Percentiles rank a stretch among this genome's conserved stretches.
Evolutionary conservation across 1,284 basidiomycete genomes (phyloP).

Genomic region (Phellinidium pouzarii): DNA sequence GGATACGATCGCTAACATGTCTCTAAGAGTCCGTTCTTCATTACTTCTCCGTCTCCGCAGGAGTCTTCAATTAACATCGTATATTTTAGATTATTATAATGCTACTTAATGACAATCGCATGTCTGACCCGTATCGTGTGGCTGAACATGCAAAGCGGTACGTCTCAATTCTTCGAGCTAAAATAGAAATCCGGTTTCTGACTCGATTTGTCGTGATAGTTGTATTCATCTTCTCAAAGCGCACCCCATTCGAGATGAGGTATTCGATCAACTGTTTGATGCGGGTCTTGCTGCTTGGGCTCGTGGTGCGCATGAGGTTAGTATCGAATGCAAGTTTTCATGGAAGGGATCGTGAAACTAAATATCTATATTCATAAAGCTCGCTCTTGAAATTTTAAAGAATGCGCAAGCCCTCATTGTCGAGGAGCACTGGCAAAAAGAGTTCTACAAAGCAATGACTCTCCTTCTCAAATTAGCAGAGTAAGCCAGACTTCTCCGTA

Average conservation of each 20-base stretch:
- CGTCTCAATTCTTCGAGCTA: conserved; percentile 15
- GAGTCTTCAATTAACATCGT: background rate
- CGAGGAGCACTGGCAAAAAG: conserved; percentile 46
- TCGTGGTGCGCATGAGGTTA: conserved; percentile 64
- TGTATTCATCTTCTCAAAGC: conserved; percentile 55
- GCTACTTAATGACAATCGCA: conserved; percentile 51
- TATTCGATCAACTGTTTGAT: conserved; percentile 53
- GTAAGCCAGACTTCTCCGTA: conserved; percentile 32
- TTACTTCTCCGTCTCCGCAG: background rate
- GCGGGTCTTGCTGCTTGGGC: conserved; percentile 64
- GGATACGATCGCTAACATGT: conserved; percentile 58
- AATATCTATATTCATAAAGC: conserved; percentile 30
- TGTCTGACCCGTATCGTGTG: conserved; percentile 56
- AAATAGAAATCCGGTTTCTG: conserved; percentile 1
- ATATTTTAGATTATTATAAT: conserved; percentile 53
- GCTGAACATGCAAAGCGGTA: conserved; percentile 62
- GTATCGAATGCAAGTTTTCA: background rate
- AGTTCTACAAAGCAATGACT: conserved; percentile 41
- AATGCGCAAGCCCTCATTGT: conserved; percentile 50
- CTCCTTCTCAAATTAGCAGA: conserved; percentile 52
- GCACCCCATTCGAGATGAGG: conserved; percentile 51
- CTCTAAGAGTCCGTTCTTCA: conserved; percentile 42
- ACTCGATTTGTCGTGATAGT: conserved; percentile 27
- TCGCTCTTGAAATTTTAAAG: conserved; percentile 52
- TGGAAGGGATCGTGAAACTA: too few species aligned